Base-by-base conservation (phyloP, 352 stramenopile species). In the Globisporangium orthogonon region DNA sequence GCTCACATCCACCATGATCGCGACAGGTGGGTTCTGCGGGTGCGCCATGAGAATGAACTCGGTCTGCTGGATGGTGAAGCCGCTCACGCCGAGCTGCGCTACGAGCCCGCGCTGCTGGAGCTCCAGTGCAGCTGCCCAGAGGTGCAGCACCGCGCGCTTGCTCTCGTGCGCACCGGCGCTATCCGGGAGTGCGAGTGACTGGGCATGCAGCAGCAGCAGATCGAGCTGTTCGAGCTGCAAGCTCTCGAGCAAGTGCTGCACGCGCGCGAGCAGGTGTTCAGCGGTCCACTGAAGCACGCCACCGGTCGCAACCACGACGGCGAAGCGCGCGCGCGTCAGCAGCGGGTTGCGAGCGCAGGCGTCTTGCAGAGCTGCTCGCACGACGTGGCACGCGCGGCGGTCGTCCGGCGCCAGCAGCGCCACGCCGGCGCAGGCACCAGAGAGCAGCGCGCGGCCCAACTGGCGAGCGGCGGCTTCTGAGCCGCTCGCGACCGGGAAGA, bases 11-110 rank as follows among this genome's bases (percentile, higher is more conserved):
- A 84, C 14, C 0, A 56, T 31, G 15, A 74, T 49, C 29, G 74
- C 51, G 31, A 56, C 54, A 4, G 74, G 73, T 39, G 49, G 56
- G 14, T 68, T 50, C 1, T 30, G n/a, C 0, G 71, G 73, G 31
- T 60, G 68, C 3, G 65, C 54, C 0, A 56, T 74, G 43, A 78
- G 63, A 23, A 87, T 48, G 41, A 89, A 83, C 63, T 89, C 79
- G 6, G 83, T 71, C 49, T 85, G 74, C 58, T 81, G 69, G 35
- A 78, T 64, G 7, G 52, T 67, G 23, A 85, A 76, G 44, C 75
- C 69, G 39, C 67, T 75, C 18, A 84, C 49, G 0, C 79, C 77
- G 9, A 87, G 73, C 10, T 72, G 52, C 39, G 58, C 43, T 1
- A 68, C 73, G 1, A 86, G 57, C 5, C 71, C 76, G 33, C 51